phyloP scores from a whole-genome alignment of 352 stramenopile species.

The Globisporangium solare region DNA sequence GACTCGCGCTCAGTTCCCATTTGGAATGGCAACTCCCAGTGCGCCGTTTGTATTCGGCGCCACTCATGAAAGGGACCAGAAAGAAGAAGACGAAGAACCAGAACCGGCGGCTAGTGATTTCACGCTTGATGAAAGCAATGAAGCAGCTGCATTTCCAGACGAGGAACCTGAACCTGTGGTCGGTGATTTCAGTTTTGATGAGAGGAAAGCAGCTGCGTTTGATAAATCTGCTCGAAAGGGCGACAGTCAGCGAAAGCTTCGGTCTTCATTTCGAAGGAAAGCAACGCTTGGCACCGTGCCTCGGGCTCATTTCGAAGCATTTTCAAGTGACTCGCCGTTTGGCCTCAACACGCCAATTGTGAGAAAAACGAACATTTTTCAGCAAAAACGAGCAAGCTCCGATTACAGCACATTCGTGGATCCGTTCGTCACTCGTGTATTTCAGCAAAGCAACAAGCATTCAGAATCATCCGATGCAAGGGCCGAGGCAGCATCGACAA shows the following conservation, averaged over 20 bases:
- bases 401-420: slow-evolving; percentile 32
- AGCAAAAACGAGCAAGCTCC: slow-evolving; percentile 19
- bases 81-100: no score
- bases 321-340: slow-evolving; percentile 24
- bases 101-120: slow-evolving; percentile 6
- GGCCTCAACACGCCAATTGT: slow-evolving; percentile 16
- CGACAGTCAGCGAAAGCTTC: slow-evolving; percentile 13
- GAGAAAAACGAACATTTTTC: slow-evolving; percentile 20
- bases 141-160: not conserved
- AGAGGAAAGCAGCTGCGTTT: not conserved
- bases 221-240: slow-evolving; percentile 1
- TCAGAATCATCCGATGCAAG: not conserved
- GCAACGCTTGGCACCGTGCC: slow-evolving; percentile 14
- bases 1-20: slow-evolving; percentile 20
- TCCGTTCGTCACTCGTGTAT: slow-evolving; percentile 43
- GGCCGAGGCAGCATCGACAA: slow-evolving; percentile 4
- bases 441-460: slow-evolving; percentile 13
- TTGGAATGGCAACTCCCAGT: slow-evolving; percentile 15
- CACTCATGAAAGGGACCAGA: no score
- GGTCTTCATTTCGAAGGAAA: slow-evolving; percentile 30
- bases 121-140: slow-evolving; percentile 7
- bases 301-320: not conserved
- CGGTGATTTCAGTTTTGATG: slow-evolving; percentile 13
- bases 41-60: slow-evolving; percentile 21
- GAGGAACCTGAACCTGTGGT: not conserved